These are phyloP conservation scores for Kurtzmaniella fragi DNA, from an alignment of 805 yeast species.

Conservation along the genomic window DNA sequence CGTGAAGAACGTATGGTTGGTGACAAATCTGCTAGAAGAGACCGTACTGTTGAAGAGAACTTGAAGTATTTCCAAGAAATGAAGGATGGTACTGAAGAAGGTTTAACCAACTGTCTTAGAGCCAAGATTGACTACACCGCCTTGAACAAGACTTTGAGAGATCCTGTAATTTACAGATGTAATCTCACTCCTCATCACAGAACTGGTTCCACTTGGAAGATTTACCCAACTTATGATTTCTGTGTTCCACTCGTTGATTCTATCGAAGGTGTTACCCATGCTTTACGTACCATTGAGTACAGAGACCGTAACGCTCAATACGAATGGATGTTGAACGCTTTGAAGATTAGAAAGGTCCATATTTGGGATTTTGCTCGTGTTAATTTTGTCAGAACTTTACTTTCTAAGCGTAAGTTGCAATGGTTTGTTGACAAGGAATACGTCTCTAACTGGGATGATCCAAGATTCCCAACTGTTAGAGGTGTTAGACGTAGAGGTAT, in stretches of 20 bases:
- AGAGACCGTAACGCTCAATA: conserved; percentile 98
- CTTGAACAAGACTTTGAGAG: conserved; percentile 91
- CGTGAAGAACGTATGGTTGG: conserved; percentile 99
- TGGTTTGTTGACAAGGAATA: conserved; percentile 95
- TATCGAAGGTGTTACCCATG: conserved; percentile 95
- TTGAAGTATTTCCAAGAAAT: conserved; percentile 83
- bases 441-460: conserved; percentile 97
- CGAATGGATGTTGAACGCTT: conserved; percentile 87
- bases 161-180: conserved; percentile 97
- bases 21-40: conserved; percentile 86
- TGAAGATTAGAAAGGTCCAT: conserved; percentile 84
- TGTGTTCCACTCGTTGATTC: conserved; percentile 97
- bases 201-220: conserved; percentile 89
- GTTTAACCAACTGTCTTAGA: conserved; percentile 87
- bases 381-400: conserved; percentile 90
- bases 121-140: conserved; percentile 94
- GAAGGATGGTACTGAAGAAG: conserved; percentile 91
- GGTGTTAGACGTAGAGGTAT: conserved; percentile 99
- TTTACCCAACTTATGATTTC: conserved; percentile 98
- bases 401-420: conserved; percentile 96
- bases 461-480: conserved; percentile 98
- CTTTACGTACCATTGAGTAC: conserved; percentile 96
- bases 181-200: conserved; percentile 97
- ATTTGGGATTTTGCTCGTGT: conserved; percentile 98
- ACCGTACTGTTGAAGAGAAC: conserved; percentile 89